These are phyloP conservation scores for Rhodofomes roseus DNA, from an alignment of 1,284 basidiomycete genomes.

Conservation along the genomic window DNA sequence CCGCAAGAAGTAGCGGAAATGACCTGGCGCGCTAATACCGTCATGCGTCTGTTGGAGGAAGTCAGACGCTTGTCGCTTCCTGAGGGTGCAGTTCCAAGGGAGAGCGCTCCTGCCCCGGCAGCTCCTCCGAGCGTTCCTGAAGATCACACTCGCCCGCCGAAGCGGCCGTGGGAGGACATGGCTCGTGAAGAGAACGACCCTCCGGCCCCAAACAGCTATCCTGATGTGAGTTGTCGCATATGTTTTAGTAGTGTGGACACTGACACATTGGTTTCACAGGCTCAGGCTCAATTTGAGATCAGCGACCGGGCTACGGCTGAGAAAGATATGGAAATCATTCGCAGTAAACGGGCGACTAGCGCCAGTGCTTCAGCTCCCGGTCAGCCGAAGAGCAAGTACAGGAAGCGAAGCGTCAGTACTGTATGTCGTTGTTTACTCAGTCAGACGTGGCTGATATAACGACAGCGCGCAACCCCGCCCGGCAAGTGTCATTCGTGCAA, in stretches of 20 bases:
- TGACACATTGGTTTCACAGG: neutral
- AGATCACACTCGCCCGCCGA: constrained; percentile 50
- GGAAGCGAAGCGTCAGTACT: constrained; percentile 72
- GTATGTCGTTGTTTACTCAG: constrained; percentile 17
- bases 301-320: constrained; percentile 52
- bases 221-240: constrained; percentile 23
- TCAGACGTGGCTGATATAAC: constrained; percentile 22
- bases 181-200: constrained; percentile 33
- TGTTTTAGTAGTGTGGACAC: neutral
- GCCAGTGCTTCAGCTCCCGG: constrained; percentile 29
- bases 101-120: constrained; percentile 12
- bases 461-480: constrained; percentile 73
- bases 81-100: constrained; percentile 29
- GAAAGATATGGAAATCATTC: constrained; percentile 78
- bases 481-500: constrained; percentile 83
- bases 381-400: constrained; percentile 70
- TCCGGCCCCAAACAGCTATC: constrained; percentile 11
- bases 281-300: constrained; percentile 11
- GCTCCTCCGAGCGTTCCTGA: constrained; percentile 26
- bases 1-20: constrained; percentile 61
- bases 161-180: constrained; percentile 76
- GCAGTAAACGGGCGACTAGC: constrained; percentile 69
- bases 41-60: constrained; percentile 64
- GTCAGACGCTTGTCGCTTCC: constrained; percentile 39
- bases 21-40: constrained; percentile 56